Evolutionary conservation across 805 yeast genomes (phyloP).

Genomic region (Priceomyces fermenticarens): DNA sequence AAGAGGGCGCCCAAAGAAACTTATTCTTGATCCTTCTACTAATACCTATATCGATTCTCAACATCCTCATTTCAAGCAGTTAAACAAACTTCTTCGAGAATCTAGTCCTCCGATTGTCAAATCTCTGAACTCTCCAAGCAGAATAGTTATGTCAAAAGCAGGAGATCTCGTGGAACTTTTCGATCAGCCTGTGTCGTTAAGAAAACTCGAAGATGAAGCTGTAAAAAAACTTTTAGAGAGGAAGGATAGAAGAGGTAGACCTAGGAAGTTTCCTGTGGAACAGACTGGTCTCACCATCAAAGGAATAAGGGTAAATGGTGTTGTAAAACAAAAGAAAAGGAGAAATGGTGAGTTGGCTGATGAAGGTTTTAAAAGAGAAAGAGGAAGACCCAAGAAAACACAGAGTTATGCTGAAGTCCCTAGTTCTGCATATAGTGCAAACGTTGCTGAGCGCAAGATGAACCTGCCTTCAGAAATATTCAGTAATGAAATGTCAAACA

Average conservation of each 20-base stretch:
- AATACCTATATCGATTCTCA: conserved; percentile 38
- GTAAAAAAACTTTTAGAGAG: conserved; percentile 32
- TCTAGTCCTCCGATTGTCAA: conserved; percentile 4
- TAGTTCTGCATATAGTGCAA: background rate
- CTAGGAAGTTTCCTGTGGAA: conserved; percentile 48
- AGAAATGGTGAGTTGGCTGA: conserved; percentile 3
- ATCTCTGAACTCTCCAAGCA: background rate
- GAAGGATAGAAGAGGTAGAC: conserved; percentile 49
- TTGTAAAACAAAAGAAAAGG: conserved; percentile 15
- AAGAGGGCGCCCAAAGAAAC: conserved; percentile 41
- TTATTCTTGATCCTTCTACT: conserved; percentile 40
- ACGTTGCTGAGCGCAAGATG: background rate
- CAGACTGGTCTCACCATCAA: conserved; percentile 43
- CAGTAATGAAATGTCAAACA: background rate
- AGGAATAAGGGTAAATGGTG: conserved; percentile 41
- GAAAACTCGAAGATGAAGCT: conserved; percentile 29
- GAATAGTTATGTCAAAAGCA: background rate
- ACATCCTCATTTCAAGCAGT: conserved; percentile 40
- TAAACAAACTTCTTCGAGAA: conserved; percentile 24
- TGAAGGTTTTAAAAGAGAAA: conserved; percentile 10
- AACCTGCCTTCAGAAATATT: background rate
- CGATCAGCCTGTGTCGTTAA: conserved; percentile 27
- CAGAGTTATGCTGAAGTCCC: background rate
- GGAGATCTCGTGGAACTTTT: conserved; percentile 16
- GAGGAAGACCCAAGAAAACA: conserved; percentile 13